Base-by-base conservation (phyloP, 257 asterid genomes). In the Fraxinus quadrangulata region DNA sequence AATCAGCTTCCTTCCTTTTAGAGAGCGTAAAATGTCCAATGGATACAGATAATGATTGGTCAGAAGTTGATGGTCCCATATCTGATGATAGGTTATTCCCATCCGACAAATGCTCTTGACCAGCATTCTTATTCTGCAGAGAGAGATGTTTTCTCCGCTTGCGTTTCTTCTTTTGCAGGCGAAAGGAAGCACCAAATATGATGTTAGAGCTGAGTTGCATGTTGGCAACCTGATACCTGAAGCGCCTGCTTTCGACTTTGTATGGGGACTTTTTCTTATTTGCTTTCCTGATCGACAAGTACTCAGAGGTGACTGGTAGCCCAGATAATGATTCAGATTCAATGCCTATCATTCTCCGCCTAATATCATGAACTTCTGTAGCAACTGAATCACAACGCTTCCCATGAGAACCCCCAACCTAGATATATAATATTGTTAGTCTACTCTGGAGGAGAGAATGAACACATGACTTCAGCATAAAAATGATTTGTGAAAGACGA, bases 151-250 rank as follows among this genome's bases (percentile, higher is more conserved):
- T 86, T 51, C 79, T 82, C 74, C 79, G 79, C 83, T 80, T 86
- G 75, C 39, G 86, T 73, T 83, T 92, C 84, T 84, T 92, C 84
- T 86, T 90, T 36, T 28, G 80, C 78, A 75, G 51, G 84, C 79
- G 79, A 49, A 89, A 83, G 67, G 90, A 78, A 19, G 72, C 86
- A 70, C 93, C 87, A 36, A 90, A 88, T 75, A 96, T 82, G 73
- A 93, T 81, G 83, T 42, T 83, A 75, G 91, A 87, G 87, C 97
- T 87, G 73, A 91, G 88, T 4, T 83, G 83, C 85, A 77, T 78
- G 70, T 74, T 76, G 73, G 81, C 78, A 65, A 82, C 69, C 6
- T 77, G 89, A 80, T 51, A 67, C 80, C 84, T 91, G 74, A 83
- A 77, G 69, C 74, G 85, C 88, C 85, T 90, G 84, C 76, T 83